Evolutionary conservation across 176 grass and related monocot genomes (phyloP).

Genomic region (Ensete ventricosum): DNA sequence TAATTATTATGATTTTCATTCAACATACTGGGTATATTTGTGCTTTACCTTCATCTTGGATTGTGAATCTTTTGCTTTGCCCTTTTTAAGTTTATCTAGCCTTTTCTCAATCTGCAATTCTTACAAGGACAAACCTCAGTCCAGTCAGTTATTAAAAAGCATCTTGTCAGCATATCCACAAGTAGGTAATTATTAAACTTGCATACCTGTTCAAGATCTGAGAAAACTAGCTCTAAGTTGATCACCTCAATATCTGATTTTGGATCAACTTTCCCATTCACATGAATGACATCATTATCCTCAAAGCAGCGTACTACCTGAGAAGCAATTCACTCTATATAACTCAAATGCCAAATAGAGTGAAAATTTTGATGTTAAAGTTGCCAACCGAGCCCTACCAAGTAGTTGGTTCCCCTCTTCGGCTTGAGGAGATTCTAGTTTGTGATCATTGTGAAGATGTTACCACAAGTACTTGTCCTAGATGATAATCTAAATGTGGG

Average conservation of each 20-base stretch:
- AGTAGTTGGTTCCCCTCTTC: neutral
- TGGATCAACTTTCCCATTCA: slow-evolving; percentile 89
- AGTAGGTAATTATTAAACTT: slow-evolving; percentile 15
- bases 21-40: neutral
- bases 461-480: neutral
- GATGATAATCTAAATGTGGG: neutral
- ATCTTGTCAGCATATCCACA: neutral
- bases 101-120: slow-evolving; percentile 91
- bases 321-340: slow-evolving; percentile 11
- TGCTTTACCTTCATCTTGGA: slow-evolving; percentile 65
- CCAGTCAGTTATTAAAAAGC: neutral
- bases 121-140: slow-evolving; percentile 9
- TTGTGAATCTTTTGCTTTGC: slow-evolving; percentile 85
- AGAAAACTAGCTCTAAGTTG: slow-evolving; percentile 88
- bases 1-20: neutral
- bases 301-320: slow-evolving; percentile 97
- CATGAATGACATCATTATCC: slow-evolving; percentile 92
- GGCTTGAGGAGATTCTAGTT: neutral
- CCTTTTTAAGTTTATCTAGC: slow-evolving; percentile 90
- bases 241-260: slow-evolving; percentile 97
- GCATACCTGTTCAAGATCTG: slow-evolving; percentile 89
- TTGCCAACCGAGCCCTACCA: neutral
- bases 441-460: neutral
- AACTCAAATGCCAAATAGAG: neutral
- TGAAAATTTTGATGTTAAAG: neutral